phyloP scores from a whole-genome alignment of 345 rosid species.

The Arabis hirsuta region DNA sequence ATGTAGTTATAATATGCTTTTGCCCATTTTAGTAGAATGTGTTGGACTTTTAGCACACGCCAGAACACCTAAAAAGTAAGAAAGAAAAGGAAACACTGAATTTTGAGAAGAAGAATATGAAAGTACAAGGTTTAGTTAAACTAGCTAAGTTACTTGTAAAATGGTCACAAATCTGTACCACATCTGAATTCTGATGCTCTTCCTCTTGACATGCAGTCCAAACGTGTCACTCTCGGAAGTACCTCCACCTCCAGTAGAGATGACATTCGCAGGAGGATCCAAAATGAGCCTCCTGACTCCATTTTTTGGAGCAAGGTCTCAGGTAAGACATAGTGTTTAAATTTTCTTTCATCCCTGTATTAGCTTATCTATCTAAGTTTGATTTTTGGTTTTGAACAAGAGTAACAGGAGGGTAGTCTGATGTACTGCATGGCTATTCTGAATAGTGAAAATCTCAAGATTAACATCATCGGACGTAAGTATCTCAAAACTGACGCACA shows the following conservation, averaged over 20 bases:
- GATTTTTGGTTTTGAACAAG: slow-evolving; percentile 16
- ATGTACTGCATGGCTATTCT: slow-evolving; percentile 73
- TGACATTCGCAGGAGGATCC: slow-evolving; percentile 70
- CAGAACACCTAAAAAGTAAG: neutral
- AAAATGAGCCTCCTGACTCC: slow-evolving; percentile 26
- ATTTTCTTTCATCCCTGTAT: neutral
- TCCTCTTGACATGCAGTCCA: slow-evolving; percentile 45
- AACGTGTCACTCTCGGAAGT: slow-evolving; percentile 30
- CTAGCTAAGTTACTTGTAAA: neutral
- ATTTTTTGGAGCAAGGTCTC: neutral
- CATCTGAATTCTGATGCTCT: slow-evolving; percentile 22
- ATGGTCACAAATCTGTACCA: neutral
- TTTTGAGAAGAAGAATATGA: neutral
- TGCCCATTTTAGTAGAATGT: slow-evolving; percentile 3
- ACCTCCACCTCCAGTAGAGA: slow-evolving; percentile 8
- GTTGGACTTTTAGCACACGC: neutral
- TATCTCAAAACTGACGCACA: slow-evolving; percentile 25
- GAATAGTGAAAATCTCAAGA: slow-evolving; percentile 46
- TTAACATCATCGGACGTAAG: slow-evolving; percentile 90
- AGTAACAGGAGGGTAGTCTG: slow-evolving; percentile 44
- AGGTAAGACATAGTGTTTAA: slow-evolving; percentile 26
- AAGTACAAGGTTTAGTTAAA: neutral
- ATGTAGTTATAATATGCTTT: slow-evolving; percentile 12
- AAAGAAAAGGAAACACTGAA: neutral
- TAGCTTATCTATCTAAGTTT: slow-evolving; percentile 13